Conservation (phyloP, 768 basidiomycete species). For the Cyclocybe aegerita region DNA sequence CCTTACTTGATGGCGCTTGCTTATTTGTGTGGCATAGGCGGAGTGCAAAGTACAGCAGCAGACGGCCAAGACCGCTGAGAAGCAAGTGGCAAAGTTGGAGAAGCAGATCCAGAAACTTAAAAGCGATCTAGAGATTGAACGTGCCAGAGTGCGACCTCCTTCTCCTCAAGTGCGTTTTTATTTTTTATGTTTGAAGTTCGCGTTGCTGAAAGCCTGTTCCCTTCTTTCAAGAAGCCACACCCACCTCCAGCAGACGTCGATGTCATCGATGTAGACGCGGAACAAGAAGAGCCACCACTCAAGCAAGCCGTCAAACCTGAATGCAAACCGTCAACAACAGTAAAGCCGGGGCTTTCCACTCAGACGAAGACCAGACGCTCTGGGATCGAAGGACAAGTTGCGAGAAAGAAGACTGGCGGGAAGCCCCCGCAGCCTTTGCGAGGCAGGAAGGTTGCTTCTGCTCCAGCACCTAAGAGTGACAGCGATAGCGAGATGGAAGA, state of each 20-base stretch:
- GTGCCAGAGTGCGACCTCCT: slow-evolving; percentile 28
- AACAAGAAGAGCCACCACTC: slow-evolving; percentile 2
- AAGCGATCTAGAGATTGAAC: slow-evolving; percentile 39
- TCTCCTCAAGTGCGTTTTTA: slow-evolving; percentile 17
- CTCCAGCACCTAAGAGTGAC: slow-evolving; percentile 2
- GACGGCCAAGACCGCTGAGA: slow-evolving; percentile 33
- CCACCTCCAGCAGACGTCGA: slow-evolving; percentile 1
- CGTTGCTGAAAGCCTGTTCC: slow-evolving; percentile 1
- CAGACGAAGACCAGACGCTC: neutral
- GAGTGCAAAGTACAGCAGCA: slow-evolving; percentile 35
- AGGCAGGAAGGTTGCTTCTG: neutral
- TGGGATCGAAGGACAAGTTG: slow-evolving; percentile 8
- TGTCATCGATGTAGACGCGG: neutral
- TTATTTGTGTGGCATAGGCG: slow-evolving; percentile 27
- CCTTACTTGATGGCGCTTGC: neutral
- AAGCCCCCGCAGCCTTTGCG: slow-evolving; percentile 3
- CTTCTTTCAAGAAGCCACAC: slow-evolving; percentile 3
- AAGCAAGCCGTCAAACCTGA: slow-evolving; percentile 7
- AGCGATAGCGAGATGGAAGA: slow-evolving; percentile 11
- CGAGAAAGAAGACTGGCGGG: slow-evolving; percentile 16
- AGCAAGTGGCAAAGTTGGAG: slow-evolving; percentile 35
- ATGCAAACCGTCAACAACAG: neutral
- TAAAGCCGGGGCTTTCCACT: slow-evolving; percentile 7
- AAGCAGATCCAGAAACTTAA: slow-evolving; percentile 46
- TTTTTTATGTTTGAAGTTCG: neutral